Percentiles rank a stretch among this genome's conserved stretches.
Evolutionary conservation across 305 asterid species (phyloP).

Genomic region (Fraxinus velutina): DNA sequence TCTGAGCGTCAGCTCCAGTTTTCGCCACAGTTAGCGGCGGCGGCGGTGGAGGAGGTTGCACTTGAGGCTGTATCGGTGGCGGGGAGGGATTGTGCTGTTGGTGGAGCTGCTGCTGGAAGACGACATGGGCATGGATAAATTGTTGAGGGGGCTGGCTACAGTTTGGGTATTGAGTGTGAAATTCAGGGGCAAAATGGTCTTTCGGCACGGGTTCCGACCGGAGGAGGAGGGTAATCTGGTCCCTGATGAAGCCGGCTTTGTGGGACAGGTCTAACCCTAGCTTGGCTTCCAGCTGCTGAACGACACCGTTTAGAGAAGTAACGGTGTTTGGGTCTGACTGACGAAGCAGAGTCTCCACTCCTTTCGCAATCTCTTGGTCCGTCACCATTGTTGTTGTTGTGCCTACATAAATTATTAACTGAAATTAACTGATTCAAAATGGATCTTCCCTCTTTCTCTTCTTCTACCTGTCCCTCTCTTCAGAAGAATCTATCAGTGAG

Average conservation of each 20-base stretch:
- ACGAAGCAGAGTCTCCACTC: conserved; percentile 59
- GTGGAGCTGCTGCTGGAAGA: conserved; percentile 38
- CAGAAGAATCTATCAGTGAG: conserved; percentile 1
- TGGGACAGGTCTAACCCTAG: conserved; percentile 66
- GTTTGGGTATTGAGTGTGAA: conserved; percentile 34
- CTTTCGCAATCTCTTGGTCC: conserved; percentile 64
- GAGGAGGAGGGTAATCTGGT: conserved; percentile 52
- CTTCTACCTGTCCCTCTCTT: conserved; percentile 18
- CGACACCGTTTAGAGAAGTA: conserved; percentile 61
- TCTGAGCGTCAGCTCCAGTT: conserved; percentile 11
- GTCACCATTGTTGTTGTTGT: conserved; percentile 43
- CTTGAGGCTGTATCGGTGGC: conserved; percentile 29
- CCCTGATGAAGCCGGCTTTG: conserved; percentile 56
- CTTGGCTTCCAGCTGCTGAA: conserved; percentile 57
- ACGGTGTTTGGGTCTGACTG: conserved; percentile 59
- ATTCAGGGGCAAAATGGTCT: conserved; percentile 44
- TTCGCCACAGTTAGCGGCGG: conserved; percentile 25
- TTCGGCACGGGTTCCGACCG: conserved; percentile 45
- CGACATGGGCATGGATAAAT: conserved; percentile 41
- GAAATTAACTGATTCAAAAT: conserved; percentile 39
- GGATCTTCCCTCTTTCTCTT: conserved; percentile 26
- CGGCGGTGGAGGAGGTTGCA: conserved; percentile 24
- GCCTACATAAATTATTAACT: conserved; percentile 31
- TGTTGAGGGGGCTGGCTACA: conserved; percentile 27
- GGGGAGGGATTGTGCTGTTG: conserved; percentile 28